Evolutionary conservation across 2,329 filamentous ascomycete species (phyloP).

Genomic region (Fusarium sp.): DNA sequence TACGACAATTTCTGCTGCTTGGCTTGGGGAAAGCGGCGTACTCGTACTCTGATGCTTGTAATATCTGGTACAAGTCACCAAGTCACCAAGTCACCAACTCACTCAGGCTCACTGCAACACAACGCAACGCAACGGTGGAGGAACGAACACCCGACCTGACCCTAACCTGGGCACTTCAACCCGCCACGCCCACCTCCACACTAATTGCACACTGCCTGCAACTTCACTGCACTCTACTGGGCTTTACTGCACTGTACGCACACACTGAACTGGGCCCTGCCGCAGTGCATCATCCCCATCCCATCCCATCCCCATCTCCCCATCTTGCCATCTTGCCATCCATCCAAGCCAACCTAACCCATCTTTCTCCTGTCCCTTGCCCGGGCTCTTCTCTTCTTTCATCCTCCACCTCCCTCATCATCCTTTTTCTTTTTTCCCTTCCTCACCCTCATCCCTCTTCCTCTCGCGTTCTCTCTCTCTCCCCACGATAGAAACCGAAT

Average conservation of each 20-base stretch:
- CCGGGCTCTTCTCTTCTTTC: slow-evolving; percentile 35
- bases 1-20: slow-evolving; percentile 9
- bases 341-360: slow-evolving; percentile 29
- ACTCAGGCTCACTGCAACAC: neutral
- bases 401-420: slow-evolving; percentile 41
- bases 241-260: neutral
- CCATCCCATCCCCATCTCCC: slow-evolving; percentile 39
- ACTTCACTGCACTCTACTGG: neutral
- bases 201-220: slow-evolving; percentile 21
- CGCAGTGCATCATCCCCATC: slow-evolving; percentile 39
- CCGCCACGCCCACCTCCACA: slow-evolving; percentile 45
- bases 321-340: slow-evolving; percentile 42
- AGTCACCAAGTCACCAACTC: neutral
- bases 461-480: slow-evolving; percentile 37
- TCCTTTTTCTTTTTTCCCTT: slow-evolving; percentile 32
- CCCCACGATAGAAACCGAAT: slow-evolving; percentile 51
- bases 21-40: slow-evolving; percentile 13
- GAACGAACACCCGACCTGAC: slow-evolving; percentile 31
- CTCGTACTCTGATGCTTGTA: slow-evolving; percentile 28
- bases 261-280: slow-evolving; percentile 4
- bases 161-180: neutral
- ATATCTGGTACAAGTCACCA: neutral
- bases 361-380: slow-evolving; percentile 34
- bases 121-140: slow-evolving; percentile 31
- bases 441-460: slow-evolving; percentile 35